Evolutionary conservation across 148 eudicot genomes (phyloP).

Genomic region (Persicaria tinctoria): DNA sequence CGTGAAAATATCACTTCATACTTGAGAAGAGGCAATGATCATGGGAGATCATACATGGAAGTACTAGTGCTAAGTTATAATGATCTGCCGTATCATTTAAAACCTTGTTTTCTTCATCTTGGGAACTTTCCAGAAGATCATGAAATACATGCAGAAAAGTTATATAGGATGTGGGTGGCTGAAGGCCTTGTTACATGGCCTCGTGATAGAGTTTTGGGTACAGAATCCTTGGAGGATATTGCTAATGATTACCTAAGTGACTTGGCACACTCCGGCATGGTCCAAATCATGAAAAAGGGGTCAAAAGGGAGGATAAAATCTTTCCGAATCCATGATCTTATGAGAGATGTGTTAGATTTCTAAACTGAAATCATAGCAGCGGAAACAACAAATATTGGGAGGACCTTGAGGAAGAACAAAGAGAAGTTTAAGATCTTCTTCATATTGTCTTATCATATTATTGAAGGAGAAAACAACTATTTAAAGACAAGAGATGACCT

Average conservation of each 20-base stretch:
- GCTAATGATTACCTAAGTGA: constrained; percentile 35
- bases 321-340: constrained; percentile 32
- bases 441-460: too few species aligned
- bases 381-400: too few species aligned
- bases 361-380: too few species aligned
- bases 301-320: constrained; percentile 26
- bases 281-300: constrained; percentile 31
- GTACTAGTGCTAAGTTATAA: constrained; percentile 37
- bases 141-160: constrained; percentile 23
- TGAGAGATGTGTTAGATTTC: constrained; percentile 35
- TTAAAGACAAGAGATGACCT: too few species aligned
- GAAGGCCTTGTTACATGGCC: constrained; percentile 31
- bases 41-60: constrained; percentile 10
- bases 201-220: constrained; percentile 14
- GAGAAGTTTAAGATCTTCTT: too few species aligned
- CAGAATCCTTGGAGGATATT: constrained; percentile 27
- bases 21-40: constrained; percentile 10
- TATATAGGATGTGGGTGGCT: constrained; percentile 40
- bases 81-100: constrained; percentile 35
- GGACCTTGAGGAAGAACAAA: too few species aligned
- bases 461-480: too few species aligned
- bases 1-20: constrained; percentile 20
- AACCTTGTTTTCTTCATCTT: constrained; percentile 36
- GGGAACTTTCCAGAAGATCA: constrained; percentile 35
- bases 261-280: constrained; percentile 30